Evolutionary conservation across 441 rosid species (phyloP), one percentile per base, ranked within the genome.

Genomic region (Metrosideros polymorpha): DNA sequence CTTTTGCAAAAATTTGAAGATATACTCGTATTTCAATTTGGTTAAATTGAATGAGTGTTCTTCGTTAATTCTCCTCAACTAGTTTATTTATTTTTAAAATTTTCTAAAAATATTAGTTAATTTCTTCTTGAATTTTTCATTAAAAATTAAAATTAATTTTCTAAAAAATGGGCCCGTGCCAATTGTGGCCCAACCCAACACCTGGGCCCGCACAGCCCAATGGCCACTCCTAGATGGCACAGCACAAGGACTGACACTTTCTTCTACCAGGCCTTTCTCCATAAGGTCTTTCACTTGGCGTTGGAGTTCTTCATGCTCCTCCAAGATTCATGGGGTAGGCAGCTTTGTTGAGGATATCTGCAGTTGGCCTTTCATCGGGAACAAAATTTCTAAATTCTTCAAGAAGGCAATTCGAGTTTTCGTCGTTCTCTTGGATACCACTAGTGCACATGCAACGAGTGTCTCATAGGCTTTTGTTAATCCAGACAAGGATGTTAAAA

Each of bases 161-260:
- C 10, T 7, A 54, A 55, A 25, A 55, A 55, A 55, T 55, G 59
- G 29, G 59, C 6, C 59, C 13, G 6, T 5, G n/a, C 59, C 29
- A 55, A 25, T 15, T 2, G 19, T 50, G 53, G 53, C 19, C 53
- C 53, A 15, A 50, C 53, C 53, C 19, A 17, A 50, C 53, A 50
- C 18, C 4, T 4, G 0, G 9, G 76, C 43, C 14, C 2, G 19
- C 25, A 32, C 27, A 0, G 76, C 27, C 43, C 27, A 1, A 7
- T 0, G 76, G 76, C 14, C 43, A 12, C 43, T 63, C 76, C 43
- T 63, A 18, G 14, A 43, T 22, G 27, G 43, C 27, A 18, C 25
- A 10, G 9, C 39, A 8, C 24, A 61, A 61, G 75, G 75, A 30
- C 42, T 8, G 39, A 17, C 77, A 9, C 77, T 35, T 32, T 32